A percentile compares a stretch with the other conserved stretches of the same genome.
phyloP scores from a whole-genome alignment of 768 basidiomycete genomes.

The Rhizopogon roseolus region DNA sequence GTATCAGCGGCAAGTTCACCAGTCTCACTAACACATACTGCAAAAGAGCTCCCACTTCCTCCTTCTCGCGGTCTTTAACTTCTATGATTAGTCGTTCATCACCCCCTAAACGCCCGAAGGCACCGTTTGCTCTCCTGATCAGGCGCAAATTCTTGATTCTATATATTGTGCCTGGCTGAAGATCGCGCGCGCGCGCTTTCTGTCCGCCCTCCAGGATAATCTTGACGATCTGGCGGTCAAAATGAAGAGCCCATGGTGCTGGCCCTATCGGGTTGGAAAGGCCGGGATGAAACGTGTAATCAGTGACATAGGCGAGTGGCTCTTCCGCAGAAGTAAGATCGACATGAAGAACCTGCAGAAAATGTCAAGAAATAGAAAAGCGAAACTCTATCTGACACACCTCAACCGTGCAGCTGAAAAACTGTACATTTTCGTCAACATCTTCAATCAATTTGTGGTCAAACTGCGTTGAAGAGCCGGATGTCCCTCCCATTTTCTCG shows the following conservation, averaged over 20 bases:
- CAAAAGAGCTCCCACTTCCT: slow-evolving; percentile 13
- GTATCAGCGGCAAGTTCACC: neutral
- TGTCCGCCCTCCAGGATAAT: slow-evolving; percentile 50
- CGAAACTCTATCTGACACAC: slow-evolving; percentile 25
- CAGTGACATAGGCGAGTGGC: slow-evolving; percentile 53
- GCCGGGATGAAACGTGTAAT: slow-evolving; percentile 52
- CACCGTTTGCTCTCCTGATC: slow-evolving; percentile 22
- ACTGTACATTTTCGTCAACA: slow-evolving; percentile 32
- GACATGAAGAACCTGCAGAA: slow-evolving; percentile 42
- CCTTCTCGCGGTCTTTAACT: slow-evolving; percentile 11
- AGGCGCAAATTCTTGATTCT: slow-evolving; percentile 49
- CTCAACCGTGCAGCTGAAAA: slow-evolving; percentile 57
- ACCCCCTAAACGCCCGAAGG: slow-evolving; percentile 24
- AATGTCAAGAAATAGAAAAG: neutral
- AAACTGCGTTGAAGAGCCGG: slow-evolving; percentile 26
- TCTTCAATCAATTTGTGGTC: slow-evolving; percentile 46
- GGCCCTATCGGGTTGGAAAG: slow-evolving; percentile 26
- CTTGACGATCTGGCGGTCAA: slow-evolving; percentile 48
- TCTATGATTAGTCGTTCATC: slow-evolving; percentile 18
- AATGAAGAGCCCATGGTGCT: slow-evolving; percentile 36
- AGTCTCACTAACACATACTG: neutral
- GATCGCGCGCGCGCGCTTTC: slow-evolving; percentile 29
- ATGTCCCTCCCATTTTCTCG: slow-evolving; percentile 19
- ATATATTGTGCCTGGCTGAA: slow-evolving; percentile 39
- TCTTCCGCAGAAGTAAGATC: slow-evolving; percentile 26